A percentile compares a stretch with the other conserved stretches of the same genome.
phyloP scores from a whole-genome alignment of 768 basidiomycete genomes.

The Trametes gibbosa region DNA sequence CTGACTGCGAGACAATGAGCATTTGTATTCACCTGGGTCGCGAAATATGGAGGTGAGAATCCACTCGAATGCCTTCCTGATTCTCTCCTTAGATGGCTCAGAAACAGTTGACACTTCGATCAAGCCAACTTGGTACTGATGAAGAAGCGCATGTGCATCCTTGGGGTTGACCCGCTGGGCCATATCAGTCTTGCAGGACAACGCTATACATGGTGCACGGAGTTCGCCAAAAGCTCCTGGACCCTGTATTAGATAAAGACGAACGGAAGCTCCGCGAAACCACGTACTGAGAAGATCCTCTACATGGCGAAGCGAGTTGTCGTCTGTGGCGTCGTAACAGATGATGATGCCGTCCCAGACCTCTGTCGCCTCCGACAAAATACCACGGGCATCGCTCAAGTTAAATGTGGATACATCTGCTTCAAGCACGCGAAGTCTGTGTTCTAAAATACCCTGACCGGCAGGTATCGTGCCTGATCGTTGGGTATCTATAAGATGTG shows the following conservation, averaged over 20 bases:
- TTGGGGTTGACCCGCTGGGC: constrained; percentile 56
- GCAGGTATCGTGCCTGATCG: constrained; percentile 36
- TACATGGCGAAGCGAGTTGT: constrained; percentile 62
- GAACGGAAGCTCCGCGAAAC: neutral
- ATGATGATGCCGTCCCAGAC: constrained; percentile 68
- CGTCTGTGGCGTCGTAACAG: constrained; percentile 76
- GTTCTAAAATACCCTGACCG: constrained; percentile 12
- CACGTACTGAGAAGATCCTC: constrained; percentile 69
- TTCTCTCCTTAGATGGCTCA: constrained; percentile 64
- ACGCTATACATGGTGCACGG: constrained; percentile 64
- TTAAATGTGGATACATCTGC: constrained; percentile 33
- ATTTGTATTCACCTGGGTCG: constrained; percentile 24
- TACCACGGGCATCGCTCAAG: constrained; percentile 18
- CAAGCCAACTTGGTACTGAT: constrained; percentile 70
- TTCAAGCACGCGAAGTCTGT: constrained; percentile 31
- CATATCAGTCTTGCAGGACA: constrained; percentile 87
- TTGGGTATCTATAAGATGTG: constrained; percentile 37
- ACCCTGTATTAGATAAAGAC: neutral
- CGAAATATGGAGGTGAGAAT: constrained; percentile 41
- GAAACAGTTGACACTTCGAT: constrained; percentile 64
- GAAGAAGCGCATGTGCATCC: constrained; percentile 47
- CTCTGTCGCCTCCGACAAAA: constrained; percentile 12
- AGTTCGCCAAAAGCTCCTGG: constrained; percentile 57
- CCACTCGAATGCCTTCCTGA: constrained; percentile 72
- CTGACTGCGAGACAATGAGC: constrained; percentile 28